Percentiles rank a stretch among this genome's conserved stretches.
Evolutionary conservation across 2,329 filamentous ascomycete genomes (phyloP).

Genomic region (Neofusicoccum umdonicola): DNA sequence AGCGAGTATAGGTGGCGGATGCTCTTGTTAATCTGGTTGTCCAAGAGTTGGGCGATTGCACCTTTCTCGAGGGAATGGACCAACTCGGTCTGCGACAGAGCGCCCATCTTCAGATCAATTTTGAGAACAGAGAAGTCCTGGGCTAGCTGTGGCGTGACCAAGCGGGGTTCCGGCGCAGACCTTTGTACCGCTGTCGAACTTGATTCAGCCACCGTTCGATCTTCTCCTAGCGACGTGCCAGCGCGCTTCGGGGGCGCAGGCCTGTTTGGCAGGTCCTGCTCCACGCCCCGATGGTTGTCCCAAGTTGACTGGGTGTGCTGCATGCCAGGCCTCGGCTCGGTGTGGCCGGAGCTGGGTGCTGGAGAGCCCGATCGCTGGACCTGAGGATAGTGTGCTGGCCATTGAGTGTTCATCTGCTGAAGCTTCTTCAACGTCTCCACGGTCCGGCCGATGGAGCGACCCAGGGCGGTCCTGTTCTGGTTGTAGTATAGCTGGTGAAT

Average conservation of each 20-base stretch:
- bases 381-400: constrained; percentile 94
- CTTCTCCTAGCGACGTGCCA: constrained; percentile 66
- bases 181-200: constrained; percentile 68
- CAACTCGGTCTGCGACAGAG: constrained; percentile 80
- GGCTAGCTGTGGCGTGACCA: constrained; percentile 88
- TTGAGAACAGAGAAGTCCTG: constrained; percentile 96
- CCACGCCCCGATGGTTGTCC: constrained; percentile 46
- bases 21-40: constrained; percentile 91
- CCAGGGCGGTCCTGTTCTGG: constrained; percentile 82
- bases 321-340: constrained; percentile 57
- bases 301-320: constrained; percentile 62
- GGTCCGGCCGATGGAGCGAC: constrained; percentile 80
- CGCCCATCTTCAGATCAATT: constrained; percentile 86
- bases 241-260: constrained; percentile 63
- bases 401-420: constrained; percentile 83
- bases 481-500: constrained; percentile 95
- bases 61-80: constrained; percentile 92
- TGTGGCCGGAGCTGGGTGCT: constrained; percentile 31
- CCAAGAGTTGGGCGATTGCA: constrained; percentile 84
- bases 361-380: constrained; percentile 56
- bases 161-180: constrained; percentile 66
- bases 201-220: constrained; percentile 63
- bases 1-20: constrained; percentile 85
- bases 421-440: constrained; percentile 80
- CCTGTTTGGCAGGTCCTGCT: constrained; percentile 38